Base-by-base conservation (phyloP, 768 basidiomycete species). In the Dendrothele bispora region DNA sequence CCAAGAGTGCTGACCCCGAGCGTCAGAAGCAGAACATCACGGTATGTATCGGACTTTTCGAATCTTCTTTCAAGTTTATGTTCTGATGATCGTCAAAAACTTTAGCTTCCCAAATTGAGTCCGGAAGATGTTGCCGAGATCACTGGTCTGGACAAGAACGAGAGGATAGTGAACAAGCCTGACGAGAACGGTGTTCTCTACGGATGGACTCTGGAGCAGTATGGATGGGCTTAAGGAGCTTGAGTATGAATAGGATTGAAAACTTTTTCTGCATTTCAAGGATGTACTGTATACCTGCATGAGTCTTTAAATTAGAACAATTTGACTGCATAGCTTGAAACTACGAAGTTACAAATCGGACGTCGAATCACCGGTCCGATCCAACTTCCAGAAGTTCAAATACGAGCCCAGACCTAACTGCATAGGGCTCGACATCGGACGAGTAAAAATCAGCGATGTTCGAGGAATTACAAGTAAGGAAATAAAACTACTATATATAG, bases 91-190 rank as follows among this genome's bases (percentile, higher is more conserved):
- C 53, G 67, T 65, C 7, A 62, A n/a, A n/a, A n/a, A n/a, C n/a
- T n/a, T 10, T 71, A 77, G 62, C 61, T 79, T 3, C 54, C 70
- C 15, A 60, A 61, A 21, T 58, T 72, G 4, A 56, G 60, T 15
- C 50, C 54, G n/a, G 72, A 72, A 29, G 79, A 83, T 45, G 60
- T 81, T 25, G 55, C 70, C 26, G 65, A 60, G 43, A 73, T 84
- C 43, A 66, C 68, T 46, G 60, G 49, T 0, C 56, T 84, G 42
- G 74, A 83, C 61, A 61, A 67, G 22, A 65, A 69, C 5, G 55
- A 69, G 54, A 65, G 61, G 50, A 59, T 63, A 47, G 75, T 73
- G 64, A 79, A 71, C 53, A 62, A 61, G 48, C 56, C 61, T 1
- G 63, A 72, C 29, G 59, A 60, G 34, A 58, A 65, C 12, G 66